These are phyloP conservation scores for Lotus japonicus DNA, from an alignment of 306 rosid genomes.

Conservation along the genomic window DNA sequence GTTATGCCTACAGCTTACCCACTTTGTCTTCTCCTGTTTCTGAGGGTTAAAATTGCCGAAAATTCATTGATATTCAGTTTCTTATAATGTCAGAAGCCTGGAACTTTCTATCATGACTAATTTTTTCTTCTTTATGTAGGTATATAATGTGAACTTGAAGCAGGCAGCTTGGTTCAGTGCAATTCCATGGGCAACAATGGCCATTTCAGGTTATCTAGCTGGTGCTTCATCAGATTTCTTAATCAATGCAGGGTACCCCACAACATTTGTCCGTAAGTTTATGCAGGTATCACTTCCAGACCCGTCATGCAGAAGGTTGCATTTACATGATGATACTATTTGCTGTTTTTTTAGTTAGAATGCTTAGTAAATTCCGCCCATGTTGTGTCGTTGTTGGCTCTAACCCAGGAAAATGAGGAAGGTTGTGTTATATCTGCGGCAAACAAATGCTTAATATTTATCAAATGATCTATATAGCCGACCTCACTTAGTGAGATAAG, in stretches of 20 bases:
- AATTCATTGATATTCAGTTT: background rate
- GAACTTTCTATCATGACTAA: background rate
- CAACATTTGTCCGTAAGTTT: conserved; percentile 66
- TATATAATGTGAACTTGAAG: conserved; percentile 78
- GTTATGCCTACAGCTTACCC: too few relatives aligned
- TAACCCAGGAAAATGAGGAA: too few relatives aligned
- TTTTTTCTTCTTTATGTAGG: conserved; percentile 29
- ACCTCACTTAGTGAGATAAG: too few relatives aligned
- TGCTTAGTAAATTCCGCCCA: too few relatives aligned
- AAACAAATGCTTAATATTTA: too few relatives aligned
- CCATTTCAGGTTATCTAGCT: conserved; percentile 76
- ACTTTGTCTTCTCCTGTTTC: background rate
- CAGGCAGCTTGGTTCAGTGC: conserved; percentile 99
- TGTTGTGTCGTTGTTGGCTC: too few relatives aligned
- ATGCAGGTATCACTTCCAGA: conserved; percentile 64
- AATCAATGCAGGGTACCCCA: conserved; percentile 56
- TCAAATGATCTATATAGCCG: too few relatives aligned
- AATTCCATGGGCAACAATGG: conserved; percentile 96
- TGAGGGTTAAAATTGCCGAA: background rate
- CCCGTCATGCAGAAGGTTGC: background rate
- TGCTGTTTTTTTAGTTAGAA: too few relatives aligned
- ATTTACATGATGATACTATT: too few relatives aligned
- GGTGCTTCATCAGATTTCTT: conserved; percentile 69
- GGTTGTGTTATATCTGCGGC: too few relatives aligned
- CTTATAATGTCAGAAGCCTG: background rate